Evolutionary conservation across 1,284 basidiomycete genomes (phyloP).

Genomic region (Coriolopsis trogii): DNA sequence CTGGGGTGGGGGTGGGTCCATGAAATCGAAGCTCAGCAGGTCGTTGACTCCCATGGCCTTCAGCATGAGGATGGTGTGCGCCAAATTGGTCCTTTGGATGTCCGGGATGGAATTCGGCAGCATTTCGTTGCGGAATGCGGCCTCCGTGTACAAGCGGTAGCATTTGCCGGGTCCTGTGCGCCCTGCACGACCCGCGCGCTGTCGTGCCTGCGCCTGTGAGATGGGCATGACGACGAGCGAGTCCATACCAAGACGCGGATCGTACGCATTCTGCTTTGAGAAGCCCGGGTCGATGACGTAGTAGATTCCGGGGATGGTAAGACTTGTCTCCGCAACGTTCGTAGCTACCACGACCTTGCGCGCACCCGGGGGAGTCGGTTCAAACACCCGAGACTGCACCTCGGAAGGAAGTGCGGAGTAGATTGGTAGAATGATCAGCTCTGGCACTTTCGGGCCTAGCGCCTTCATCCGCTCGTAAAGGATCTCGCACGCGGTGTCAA

Average conservation of each 20-base stretch:
- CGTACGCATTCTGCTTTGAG: constrained; percentile 98
- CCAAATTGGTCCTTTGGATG: constrained; percentile 94
- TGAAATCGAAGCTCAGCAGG: constrained; percentile 97
- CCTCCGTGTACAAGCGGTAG: constrained; percentile 97
- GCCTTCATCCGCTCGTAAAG: constrained; percentile 98
- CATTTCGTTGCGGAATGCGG: constrained; percentile 99
- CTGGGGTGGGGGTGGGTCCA: constrained; percentile 97
- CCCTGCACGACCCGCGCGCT: constrained; percentile 94
- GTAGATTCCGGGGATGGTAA: constrained; percentile 98
- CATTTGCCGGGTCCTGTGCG: constrained; percentile 98
- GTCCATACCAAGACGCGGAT: constrained; percentile 97
- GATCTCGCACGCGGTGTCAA: constrained; percentile 97
- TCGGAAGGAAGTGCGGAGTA: constrained; percentile 98
- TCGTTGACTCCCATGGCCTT: constrained; percentile 99
- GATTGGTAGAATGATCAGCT: constrained; percentile 95
- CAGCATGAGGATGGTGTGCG: constrained; percentile 91
- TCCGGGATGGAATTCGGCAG: constrained; percentile 97
- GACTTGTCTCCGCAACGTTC: constrained; percentile 97
- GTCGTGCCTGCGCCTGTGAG: constrained; percentile 96
- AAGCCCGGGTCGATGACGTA: constrained; percentile 99
- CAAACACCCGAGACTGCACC: constrained; percentile 97
- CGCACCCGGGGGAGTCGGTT: constrained; percentile 94
- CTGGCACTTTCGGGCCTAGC: constrained; percentile 94
- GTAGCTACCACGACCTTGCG: constrained; percentile 98
- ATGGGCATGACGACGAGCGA: constrained; percentile 99